phyloP scores from a whole-genome alignment of 805 yeast species.

The Tetrapisispora namnaoensis region DNA sequence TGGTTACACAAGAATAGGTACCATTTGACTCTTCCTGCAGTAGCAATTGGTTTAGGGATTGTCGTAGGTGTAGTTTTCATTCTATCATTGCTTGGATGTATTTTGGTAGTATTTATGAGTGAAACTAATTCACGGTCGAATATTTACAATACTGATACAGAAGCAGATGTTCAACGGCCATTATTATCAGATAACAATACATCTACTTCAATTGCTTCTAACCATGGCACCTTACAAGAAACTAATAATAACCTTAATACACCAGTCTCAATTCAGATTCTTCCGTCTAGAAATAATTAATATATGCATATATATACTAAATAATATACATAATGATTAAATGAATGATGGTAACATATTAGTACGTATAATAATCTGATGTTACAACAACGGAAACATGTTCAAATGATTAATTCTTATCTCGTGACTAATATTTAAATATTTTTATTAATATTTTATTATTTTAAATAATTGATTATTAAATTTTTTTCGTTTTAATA shows the following conservation, averaged over 20 bases:
- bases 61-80: constrained; percentile 44
- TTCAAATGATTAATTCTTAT: too few relatives aligned
- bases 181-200: neutral
- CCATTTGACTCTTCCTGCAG: constrained; percentile 54
- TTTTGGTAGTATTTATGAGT: constrained; percentile 3
- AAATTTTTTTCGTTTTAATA: neutral
- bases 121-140: neutral
- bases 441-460: too few relatives aligned
- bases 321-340: too few relatives aligned
- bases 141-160: neutral
- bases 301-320: too few relatives aligned
- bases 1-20: constrained; percentile 51
- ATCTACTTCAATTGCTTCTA: too few relatives aligned
- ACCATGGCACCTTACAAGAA: neutral
- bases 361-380: too few relatives aligned
- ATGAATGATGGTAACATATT: too few relatives aligned
- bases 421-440: too few relatives aligned
- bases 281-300: neutral
- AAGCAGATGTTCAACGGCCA: neutral
- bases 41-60: constrained; percentile 60
- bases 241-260: neutral
- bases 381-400: too few relatives aligned
- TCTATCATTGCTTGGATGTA: constrained; percentile 10
- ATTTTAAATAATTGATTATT: neutral
- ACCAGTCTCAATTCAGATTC: neutral